phyloP scores from a whole-genome alignment of 202 grass and related monocot species.

The Panicum virgatum region DNA sequence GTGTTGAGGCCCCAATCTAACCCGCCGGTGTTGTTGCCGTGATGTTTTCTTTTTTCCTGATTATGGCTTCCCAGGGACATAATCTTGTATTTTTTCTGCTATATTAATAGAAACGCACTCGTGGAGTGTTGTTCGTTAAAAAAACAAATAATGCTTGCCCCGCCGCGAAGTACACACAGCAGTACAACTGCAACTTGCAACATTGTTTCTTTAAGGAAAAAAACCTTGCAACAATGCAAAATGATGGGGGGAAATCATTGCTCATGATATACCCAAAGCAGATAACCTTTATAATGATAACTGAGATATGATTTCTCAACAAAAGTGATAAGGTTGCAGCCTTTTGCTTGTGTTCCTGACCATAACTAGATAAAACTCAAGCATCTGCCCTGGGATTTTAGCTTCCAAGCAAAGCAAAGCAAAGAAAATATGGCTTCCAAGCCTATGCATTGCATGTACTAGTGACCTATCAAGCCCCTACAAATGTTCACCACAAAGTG shows the following conservation, averaged over 20 bases:
- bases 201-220: not conserved
- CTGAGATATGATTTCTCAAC: conserved; percentile 25
- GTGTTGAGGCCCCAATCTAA: too few species aligned
- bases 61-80: too few species aligned
- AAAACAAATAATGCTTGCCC: not conserved
- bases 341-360: conserved; percentile 45
- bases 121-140: too few species aligned
- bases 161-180: not conserved
- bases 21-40: too few species aligned
- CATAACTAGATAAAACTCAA: conserved; percentile 30
- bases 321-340: conserved; percentile 35
- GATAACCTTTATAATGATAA: conserved; percentile 41
- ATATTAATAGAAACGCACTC: too few species aligned
- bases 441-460: not conserved
- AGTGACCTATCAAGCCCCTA: conserved; percentile 17
- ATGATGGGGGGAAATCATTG: conserved; percentile 28
- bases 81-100: too few species aligned
- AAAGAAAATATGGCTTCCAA: not conserved
- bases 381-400: conserved; percentile 18
- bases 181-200: conserved; percentile 21
- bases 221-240: conserved; percentile 27
- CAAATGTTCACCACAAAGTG: conserved; percentile 1
- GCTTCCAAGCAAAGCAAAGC: conserved; percentile 46
- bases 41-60: too few species aligned
- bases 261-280: conserved; percentile 12